Evolutionary conservation across 2,329 filamentous ascomycete species (phyloP).

Genomic region (Thermoascus crustaceus): DNA sequence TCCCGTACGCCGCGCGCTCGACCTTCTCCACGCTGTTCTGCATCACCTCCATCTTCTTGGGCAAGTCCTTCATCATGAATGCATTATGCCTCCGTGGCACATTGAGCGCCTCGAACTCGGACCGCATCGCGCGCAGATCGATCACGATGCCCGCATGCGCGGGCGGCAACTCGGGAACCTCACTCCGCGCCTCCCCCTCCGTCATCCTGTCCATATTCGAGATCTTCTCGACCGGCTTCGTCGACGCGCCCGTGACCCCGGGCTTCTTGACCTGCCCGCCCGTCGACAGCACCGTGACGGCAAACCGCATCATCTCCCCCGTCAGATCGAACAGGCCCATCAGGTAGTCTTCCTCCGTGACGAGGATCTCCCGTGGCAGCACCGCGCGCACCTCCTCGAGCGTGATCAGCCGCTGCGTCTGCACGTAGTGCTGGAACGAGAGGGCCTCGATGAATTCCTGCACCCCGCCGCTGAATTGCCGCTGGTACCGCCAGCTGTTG

Average conservation of each 20-base stretch:
- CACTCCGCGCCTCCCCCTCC: no score
- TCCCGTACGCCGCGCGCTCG: conserved; percentile 79
- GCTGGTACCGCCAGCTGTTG: conserved; percentile 74
- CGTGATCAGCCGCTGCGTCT: conserved; percentile 64
- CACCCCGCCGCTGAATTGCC: conserved; percentile 67
- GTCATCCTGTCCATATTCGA: conserved; percentile 9
- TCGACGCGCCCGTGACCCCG: conserved; percentile 7
- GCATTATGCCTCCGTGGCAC: conserved; percentile 40
- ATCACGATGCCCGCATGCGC: conserved; percentile 59
- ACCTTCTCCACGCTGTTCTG: conserved; percentile 86
- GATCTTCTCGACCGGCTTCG: conserved; percentile 22
- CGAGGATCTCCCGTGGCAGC: conserved; percentile 45
- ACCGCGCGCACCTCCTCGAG: conserved; percentile 49
- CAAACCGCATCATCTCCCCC: conserved; percentile 95
- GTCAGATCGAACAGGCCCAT: conserved; percentile 89
- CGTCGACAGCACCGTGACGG: conserved; percentile 77
- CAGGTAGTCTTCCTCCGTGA: conserved; percentile 78
- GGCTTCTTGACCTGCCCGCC: conserved; percentile 48
- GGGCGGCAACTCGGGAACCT: conserved; percentile 15
- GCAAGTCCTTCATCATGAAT: conserved; percentile 52
- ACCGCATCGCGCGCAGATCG: conserved; percentile 72
- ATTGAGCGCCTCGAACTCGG: conserved; percentile 66
- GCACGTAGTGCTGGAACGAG: conserved; percentile 81
- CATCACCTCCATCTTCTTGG: conserved; percentile 81
- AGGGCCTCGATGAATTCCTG: conserved; percentile 94